phyloP scores from a whole-genome alignment of 345 rosid genomes.

The Raphanus raphanistrum region DNA sequence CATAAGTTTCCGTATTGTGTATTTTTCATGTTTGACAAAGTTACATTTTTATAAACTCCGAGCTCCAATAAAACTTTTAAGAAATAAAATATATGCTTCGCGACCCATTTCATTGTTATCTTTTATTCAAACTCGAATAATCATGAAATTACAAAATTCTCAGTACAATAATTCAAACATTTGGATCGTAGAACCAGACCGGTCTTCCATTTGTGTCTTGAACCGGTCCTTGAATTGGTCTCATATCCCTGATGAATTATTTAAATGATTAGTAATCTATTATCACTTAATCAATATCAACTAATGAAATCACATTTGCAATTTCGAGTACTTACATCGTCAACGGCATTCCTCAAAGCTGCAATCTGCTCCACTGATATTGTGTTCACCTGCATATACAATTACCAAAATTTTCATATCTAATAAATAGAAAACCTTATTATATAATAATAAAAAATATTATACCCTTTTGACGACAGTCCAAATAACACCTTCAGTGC shows the following conservation, averaged over 20 bases:
- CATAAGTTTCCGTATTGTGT: not conserved
- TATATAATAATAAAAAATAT: not conserved
- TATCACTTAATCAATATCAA: not conserved
- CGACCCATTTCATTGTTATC: not conserved
- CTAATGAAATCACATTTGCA: constrained; percentile 5
- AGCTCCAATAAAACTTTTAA: not conserved
- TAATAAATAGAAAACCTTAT: not conserved
- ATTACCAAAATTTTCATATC: not conserved
- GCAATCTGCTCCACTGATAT: constrained; percentile 59
- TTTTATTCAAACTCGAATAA: not conserved
- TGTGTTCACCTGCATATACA: constrained; percentile 53
- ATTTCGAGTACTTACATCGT: constrained; percentile 53
- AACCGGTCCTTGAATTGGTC: constrained; percentile 69
- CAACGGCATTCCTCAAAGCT: constrained; percentile 51
- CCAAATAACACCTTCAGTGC: constrained; percentile 80
- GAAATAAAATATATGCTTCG: not conserved
- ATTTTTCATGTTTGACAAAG: not conserved
- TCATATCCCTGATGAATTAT: constrained; percentile 50
- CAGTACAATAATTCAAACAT: not conserved
- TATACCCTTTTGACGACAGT: constrained; percentile 52
- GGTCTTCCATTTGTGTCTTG: constrained; percentile 51
- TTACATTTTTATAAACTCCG: not conserved
- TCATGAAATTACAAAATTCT: not conserved
- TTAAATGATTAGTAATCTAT: not conserved
- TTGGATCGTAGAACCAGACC: constrained; percentile 43